Conservation (phyloP, 306 rosid genomes). For the Vigna reflexopilosa region DNA sequence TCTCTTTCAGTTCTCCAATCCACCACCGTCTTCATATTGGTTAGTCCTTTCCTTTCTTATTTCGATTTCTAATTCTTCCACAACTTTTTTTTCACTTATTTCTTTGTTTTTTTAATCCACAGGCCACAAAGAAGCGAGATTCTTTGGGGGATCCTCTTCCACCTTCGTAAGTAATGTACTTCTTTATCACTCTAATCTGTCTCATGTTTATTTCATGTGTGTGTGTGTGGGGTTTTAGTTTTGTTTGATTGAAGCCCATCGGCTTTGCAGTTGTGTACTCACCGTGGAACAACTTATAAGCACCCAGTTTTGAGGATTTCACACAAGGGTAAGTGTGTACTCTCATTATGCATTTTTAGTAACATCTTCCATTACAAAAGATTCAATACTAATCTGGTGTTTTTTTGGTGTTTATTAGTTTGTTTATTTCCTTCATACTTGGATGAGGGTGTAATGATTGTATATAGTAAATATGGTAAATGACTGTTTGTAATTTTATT, state of each 20-base stretch:
- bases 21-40: neutral
- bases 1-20: slow-evolving; percentile 35
- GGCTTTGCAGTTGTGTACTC: slow-evolving; percentile 52
- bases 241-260: slow-evolving; percentile 32
- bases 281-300: slow-evolving; percentile 39
- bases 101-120: neutral
- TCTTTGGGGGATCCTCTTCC: slow-evolving; percentile 31
- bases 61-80: neutral
- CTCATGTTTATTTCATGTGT: neutral
- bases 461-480: neutral
- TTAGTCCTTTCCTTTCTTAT: neutral
- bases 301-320: slow-evolving; percentile 37
- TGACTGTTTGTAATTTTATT: neutral
- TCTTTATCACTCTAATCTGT: neutral
- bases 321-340: slow-evolving; percentile 52
- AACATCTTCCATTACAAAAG: neutral
- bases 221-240: neutral
- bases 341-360: neutral
- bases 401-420: neutral
- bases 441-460: neutral
- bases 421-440: neutral
- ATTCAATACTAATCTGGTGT: neutral
- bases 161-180: slow-evolving; percentile 28
- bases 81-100: neutral
- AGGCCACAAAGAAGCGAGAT: slow-evolving; percentile 40